Percentiles rank a stretch among this genome's conserved stretches.
Evolutionary conservation across 164 flowering plant species (phyloP).

Genomic region (Akebia trifoliata): DNA sequence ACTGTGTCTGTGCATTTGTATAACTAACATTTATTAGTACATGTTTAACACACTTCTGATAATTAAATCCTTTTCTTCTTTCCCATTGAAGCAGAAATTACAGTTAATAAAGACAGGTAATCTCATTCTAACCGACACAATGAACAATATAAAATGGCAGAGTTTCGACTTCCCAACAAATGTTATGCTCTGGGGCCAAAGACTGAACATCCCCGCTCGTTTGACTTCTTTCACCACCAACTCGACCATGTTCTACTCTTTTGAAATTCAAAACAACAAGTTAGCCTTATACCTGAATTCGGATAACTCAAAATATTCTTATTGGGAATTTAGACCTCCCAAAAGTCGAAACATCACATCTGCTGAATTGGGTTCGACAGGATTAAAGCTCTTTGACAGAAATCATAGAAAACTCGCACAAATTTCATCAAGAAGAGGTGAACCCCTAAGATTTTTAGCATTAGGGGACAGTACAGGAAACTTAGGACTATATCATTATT

Average conservation of each 20-base stretch:
- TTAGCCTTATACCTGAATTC: slow-evolving; percentile 55
- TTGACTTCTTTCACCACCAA: slow-evolving; percentile 49
- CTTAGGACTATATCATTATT: slow-evolving; percentile 59
- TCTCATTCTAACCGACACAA: slow-evolving; percentile 46
- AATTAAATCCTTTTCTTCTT: not conserved
- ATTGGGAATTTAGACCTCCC: slow-evolving; percentile 73
- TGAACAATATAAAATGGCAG: slow-evolving; percentile 66
- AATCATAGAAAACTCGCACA: slow-evolving; percentile 36
- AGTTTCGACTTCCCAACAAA: slow-evolving; percentile 83
- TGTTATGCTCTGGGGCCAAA: slow-evolving; percentile 68
- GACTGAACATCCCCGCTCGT: slow-evolving; percentile 43
- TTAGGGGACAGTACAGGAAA: slow-evolving; percentile 59
- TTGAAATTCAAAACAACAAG: slow-evolving; percentile 53
- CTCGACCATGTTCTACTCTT: slow-evolving; percentile 45
- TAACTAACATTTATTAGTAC: too few relatives aligned
- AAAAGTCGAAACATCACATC: slow-evolving; percentile 40
- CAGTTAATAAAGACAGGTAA: slow-evolving; percentile 55
- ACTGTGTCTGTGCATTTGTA: too few relatives aligned
- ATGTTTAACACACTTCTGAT: too few relatives aligned
- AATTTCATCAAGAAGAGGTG: slow-evolving; percentile 22
- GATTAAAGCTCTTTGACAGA: slow-evolving; percentile 48
- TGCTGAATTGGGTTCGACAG: slow-evolving; percentile 40
- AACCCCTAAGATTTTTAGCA: slow-evolving; percentile 55
- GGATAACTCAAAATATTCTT: slow-evolving; percentile 51
- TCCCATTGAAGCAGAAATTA: slow-evolving; percentile 54